phyloP scores from a whole-genome alignment of 2,329 filamentous ascomycete genomes.

The Diplodia scrobiculata region DNA sequence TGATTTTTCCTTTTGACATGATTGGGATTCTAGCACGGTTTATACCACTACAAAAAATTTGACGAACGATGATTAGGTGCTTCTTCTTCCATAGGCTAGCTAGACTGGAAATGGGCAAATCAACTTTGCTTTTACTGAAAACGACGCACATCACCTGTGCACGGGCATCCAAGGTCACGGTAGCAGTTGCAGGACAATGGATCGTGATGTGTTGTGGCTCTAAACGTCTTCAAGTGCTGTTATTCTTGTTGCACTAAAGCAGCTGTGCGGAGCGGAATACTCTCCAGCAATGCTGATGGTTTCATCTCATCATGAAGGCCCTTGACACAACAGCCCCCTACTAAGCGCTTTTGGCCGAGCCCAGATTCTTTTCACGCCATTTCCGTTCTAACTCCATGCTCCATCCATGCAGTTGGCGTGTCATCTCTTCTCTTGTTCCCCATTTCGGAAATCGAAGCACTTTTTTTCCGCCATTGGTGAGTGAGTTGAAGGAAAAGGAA shows the following conservation, averaged over 20 bases:
- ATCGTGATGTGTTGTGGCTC: neutral
- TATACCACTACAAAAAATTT: conserved; percentile 25
- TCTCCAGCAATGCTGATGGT: neutral
- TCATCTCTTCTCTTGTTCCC: neutral
- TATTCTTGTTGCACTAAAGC: neutral
- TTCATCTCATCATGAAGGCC: neutral
- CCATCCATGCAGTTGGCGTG: conserved; percentile 6
- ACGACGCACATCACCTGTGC: neutral
- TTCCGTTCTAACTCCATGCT: neutral
- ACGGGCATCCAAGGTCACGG: neutral
- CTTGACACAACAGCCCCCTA: neutral
- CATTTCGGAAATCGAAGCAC: neutral
- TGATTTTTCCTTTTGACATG: conserved; percentile 16
- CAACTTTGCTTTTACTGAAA: conserved; percentile 17
- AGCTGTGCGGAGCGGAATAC: neutral
- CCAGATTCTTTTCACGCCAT: neutral
- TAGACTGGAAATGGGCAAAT: conserved; percentile 24
- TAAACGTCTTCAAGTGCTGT: neutral
- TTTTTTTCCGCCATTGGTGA: neutral
- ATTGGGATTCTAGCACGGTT: conserved; percentile 1
- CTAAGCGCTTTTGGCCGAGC: neutral
- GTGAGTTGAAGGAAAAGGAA: neutral
- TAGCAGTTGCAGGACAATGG: neutral
- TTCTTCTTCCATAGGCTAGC: neutral
- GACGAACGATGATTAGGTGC: conserved; percentile 10